Conservation (phyloP, 2,329 filamentous ascomycete genomes). For the Chaetomium globosum region DNA sequence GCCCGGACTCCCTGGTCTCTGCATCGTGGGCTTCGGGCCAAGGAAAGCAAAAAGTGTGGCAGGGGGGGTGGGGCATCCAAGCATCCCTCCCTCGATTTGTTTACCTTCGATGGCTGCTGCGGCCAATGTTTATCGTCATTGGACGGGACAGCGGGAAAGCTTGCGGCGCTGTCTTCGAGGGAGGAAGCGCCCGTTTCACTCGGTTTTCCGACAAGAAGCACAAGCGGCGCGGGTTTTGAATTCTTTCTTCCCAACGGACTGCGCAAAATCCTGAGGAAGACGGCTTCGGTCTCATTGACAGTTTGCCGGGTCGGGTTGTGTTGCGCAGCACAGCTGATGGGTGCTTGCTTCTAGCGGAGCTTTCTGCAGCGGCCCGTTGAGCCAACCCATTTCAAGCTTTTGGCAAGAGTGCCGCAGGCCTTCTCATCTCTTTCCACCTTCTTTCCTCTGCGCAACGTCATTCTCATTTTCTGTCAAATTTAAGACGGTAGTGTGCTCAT, state of each 20-base stretch:
- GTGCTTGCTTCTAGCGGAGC: constrained; percentile 15
- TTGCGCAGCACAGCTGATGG: constrained; percentile 13
- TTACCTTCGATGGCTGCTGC: constrained; percentile 25
- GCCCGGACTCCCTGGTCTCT: constrained; percentile 1
- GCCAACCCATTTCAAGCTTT: constrained; percentile 13
- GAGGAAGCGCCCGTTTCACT: constrained; percentile 7
- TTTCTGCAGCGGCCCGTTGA: constrained; percentile 20
- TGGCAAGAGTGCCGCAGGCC: constrained; percentile 13
- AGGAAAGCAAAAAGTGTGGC: constrained; percentile 23
- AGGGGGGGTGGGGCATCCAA: constrained; percentile 6
- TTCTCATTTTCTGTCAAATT: constrained; percentile 1
- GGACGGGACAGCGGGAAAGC: constrained; percentile 9
- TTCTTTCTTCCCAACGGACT: background rate
- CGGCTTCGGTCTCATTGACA: background rate
- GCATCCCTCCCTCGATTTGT: constrained; percentile 25
- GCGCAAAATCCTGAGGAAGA: background rate
- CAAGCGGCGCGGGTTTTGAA: constrained; percentile 24
- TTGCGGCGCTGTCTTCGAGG: constrained; percentile 16
- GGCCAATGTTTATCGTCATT: constrained; percentile 32
- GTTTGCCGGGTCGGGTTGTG: background rate
- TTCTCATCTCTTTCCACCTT: background rate
- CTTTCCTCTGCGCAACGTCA: constrained; percentile 14
- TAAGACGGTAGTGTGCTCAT: constrained; percentile 1
- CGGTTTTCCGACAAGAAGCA: constrained; percentile 6
- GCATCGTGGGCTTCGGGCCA: constrained; percentile 10